A percentile compares a stretch with the other conserved stretches of the same genome.
These are phyloP conservation scores for Microcos paniculata DNA, from an alignment of 345 rosid species.

Conservation along the genomic window DNA sequence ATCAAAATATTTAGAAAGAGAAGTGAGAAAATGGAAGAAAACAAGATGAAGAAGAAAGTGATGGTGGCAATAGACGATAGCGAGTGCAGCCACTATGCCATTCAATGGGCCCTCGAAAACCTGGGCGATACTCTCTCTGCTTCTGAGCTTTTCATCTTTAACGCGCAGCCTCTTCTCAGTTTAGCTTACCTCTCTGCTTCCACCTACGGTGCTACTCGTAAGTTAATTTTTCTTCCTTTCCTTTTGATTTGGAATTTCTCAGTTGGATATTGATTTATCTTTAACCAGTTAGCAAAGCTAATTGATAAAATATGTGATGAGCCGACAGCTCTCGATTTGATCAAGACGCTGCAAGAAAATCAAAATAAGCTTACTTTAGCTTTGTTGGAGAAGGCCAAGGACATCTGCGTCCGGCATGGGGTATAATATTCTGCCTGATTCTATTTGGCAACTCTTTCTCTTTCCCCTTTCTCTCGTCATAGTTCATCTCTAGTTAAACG, in stretches of 20 bases:
- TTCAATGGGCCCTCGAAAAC: slow-evolving; percentile 55
- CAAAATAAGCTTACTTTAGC: slow-evolving; percentile 36
- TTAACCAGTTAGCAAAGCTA: not conserved
- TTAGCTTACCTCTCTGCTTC: slow-evolving; percentile 54
- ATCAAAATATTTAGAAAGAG: not conserved
- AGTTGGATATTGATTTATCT: not conserved
- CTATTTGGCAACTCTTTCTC: not conserved
- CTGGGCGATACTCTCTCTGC: slow-evolving; percentile 37
- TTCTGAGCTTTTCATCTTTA: slow-evolving; percentile 57
- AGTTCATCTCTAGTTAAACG: not conserved
- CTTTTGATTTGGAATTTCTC: not conserved
- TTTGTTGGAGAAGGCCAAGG: slow-evolving; percentile 26
- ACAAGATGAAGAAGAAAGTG: slow-evolving; percentile 48
- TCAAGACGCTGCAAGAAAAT: slow-evolving; percentile 46
- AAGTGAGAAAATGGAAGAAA: slow-evolving; percentile 26
- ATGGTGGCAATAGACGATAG: slow-evolving; percentile 84
- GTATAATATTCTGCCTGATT: slow-evolving; percentile 20
- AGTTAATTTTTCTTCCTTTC: slow-evolving; percentile 12
- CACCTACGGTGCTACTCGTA: slow-evolving; percentile 54
- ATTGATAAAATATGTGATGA: not conserved
- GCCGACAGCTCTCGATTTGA: slow-evolving; percentile 55
- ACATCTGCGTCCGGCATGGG: slow-evolving; percentile 22
- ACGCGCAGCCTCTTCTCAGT: slow-evolving; percentile 44
- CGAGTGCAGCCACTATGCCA: slow-evolving; percentile 66
- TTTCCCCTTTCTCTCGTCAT: not conserved